Base-by-base conservation (phyloP, 352 stramenopile genomes). In the Pythium monospermum region DNA sequence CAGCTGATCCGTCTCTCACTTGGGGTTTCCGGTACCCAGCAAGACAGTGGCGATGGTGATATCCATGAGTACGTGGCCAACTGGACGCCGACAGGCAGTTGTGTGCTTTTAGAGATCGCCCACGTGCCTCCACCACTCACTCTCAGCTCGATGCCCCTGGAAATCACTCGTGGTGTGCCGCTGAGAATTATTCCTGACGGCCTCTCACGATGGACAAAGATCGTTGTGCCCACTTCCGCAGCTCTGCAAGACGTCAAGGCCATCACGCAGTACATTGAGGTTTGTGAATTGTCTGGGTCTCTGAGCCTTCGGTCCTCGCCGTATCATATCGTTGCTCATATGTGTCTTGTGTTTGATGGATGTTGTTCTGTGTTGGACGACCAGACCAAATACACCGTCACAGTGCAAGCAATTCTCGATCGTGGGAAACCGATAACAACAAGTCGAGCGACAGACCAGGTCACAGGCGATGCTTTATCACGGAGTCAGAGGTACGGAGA, bases 131-230 rank as follows among this genome's bases (percentile, higher is more conserved):
- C 21, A 21, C 49, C 56, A 16, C 45, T 64, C 8, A 13, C 49
- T 1, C 27, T 46, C 15, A 32, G 26, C 1, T 81, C 64, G 5
- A 57, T 75, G 25, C 31, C 58, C 6, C 18, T 61, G 3, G 70
- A 81, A 23, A 37, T 27, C 16, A 76, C 68, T 1, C 48, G 70
- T 36, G 70, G 58, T 4, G 45, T 50, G 0, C 38, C 58, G 0
- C 37, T 81, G 19, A 61, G 66, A 27, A 39, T 53, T 0, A 46
- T 68, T n/a, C 67, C 66, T 12, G 65, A 73, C 1, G 18, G 57
- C n/a, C 61, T 66, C 12, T 69, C 68, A 7, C 49, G 44, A 11
- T 76, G 67, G 70, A 68, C 50, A 23, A 72, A 71, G 35, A 52
- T 81, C 16, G 38, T 25, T 5, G 23, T 77, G 1, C 68, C 70